Evolutionary conservation across 106 monocot genomes (phyloP), one percentile per base, ranked within the genome.

Genomic region (Acorus gramineus): DNA sequence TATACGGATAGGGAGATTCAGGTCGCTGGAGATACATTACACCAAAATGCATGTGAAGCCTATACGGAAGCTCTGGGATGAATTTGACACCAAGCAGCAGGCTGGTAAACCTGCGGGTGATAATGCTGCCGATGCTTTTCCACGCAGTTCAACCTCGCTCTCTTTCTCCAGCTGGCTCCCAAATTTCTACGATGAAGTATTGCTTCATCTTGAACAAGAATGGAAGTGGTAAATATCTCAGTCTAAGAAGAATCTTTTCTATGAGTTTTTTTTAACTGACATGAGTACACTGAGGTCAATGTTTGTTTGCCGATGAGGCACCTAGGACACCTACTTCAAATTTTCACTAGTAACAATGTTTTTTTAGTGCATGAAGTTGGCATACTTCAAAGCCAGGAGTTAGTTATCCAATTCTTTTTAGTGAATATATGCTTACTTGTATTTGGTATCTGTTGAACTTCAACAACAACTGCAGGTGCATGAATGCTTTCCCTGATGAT

Each of bases 191-290:
- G 98, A 98, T 79, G 98, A 92, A 67, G 71, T 81, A 62, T 74
- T 98, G 45, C 81, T 98, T 63, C 86, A 92, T 66, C 81, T 98
- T 42, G 91, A 98, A 78, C 85, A 98, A 82, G 92, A 98, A 77
- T 98, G 98, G 98, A 98, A 98, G 58, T 98, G 98, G 98, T 98
- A 82, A n/a, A n/a, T n/a, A n/a, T n/a, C n/a, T n/a, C n/a, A n/a
- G n/a, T n/a, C n/a, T n/a, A n/a, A n/a, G n/a, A n/a, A n/a, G n/a
- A n/a, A n/a, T n/a, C n/a, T n/a, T n/a, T n/a, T n/a, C n/a, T n/a
- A n/a, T n/a, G n/a, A n/a, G n/a, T n/a, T n/a, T n/a, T n/a, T n/a
- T n/a, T n/a, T n/a, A n/a, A n/a, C n/a, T n/a, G n/a, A n/a, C n/a
- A n/a, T n/a, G n/a, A n/a, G n/a, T n/a, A n/a, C n/a, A n/a, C n/a